Evolutionary conservation across 2,329 filamentous ascomycete species (phyloP), one percentile per base, ranked within the genome.

Genomic region (Aspergillus alliaceus): DNA sequence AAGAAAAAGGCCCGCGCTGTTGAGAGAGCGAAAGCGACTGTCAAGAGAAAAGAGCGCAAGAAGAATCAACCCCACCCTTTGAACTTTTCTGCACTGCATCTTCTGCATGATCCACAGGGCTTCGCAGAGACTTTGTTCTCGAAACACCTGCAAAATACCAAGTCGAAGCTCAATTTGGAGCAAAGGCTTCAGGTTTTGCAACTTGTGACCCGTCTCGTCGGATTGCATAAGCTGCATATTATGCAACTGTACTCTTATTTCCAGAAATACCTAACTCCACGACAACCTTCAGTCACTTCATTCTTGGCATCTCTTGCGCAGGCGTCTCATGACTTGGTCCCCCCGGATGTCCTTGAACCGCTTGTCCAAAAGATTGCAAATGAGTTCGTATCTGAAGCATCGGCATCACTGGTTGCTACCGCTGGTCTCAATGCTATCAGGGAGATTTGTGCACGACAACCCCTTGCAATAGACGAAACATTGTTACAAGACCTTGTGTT

Each of bases 241-340:
- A 88, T 97, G 60, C 86, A 89, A 8, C 85, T 99, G 27, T 99
- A 98, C 79, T 97, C 93, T 24, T 98, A 96, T 83, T 96, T 98
- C 73, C 88, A 93, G 74, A 96, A 96, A 76, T 92, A 88, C 75
- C 85, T 98, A 53, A 96, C 90, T 1, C 93, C 91, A 20, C 87
- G 88, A 59, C 95, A 97, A 78, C 89, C 89, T 29, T 91, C 87
- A 1, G 95, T 98, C 64, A 98, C 95, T 0, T 92, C 91, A 0
- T 96, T 98, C 76, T 80, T 99, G 56, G 95, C 95, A 12, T 96
- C 89, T 11, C 82, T 98, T 55, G 95, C 95, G 0, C 95, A 98
- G 78, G 90, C 90, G 3, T 92, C 91, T 7, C 95, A 99, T 72
- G 90, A 88, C 62, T 83, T 96, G 35, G 93, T 99, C 0, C 95